Conservation (phyloP, 2,329 filamentous ascomycete genomes). For the Fusarium stilboides region DNA sequence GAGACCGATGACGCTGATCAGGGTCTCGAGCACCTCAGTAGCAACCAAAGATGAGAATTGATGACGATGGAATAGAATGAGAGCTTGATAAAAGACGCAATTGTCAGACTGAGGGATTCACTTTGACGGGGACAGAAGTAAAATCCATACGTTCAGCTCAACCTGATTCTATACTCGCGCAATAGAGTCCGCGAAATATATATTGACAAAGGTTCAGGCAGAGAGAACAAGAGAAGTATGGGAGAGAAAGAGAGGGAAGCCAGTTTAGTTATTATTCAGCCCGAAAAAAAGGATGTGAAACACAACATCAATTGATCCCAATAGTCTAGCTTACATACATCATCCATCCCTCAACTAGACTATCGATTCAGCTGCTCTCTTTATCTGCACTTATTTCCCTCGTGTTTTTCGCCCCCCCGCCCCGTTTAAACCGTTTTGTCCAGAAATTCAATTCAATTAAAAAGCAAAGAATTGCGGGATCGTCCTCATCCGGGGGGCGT, state of each 20-base stretch:
- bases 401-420: slow-evolving; percentile 19
- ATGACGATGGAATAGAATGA: neutral
- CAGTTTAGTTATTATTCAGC: slow-evolving; percentile 12
- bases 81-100: slow-evolving; percentile 8
- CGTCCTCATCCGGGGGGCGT: slow-evolving; percentile 32
- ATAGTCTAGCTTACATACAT: neutral
- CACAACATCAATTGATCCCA: slow-evolving; percentile 4
- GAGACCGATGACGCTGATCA: slow-evolving; percentile 12
- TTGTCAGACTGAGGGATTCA: slow-evolving; percentile 8
- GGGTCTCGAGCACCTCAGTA: slow-evolving; percentile 17
- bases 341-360: slow-evolving; percentile 24
- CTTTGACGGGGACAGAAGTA: slow-evolving; percentile 15
- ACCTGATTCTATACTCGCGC: neutral
- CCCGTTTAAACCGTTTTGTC: neutral
- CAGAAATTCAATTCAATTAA: slow-evolving; percentile 37
- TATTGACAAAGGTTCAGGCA: neutral
- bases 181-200: slow-evolving; percentile 13
- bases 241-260: neutral
- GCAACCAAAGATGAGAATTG: neutral
- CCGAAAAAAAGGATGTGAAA: neutral
- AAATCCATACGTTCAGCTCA: slow-evolving; percentile 21
- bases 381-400: neutral
- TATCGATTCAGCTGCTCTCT: slow-evolving; percentile 29
- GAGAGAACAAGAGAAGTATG: neutral
- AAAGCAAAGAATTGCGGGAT: slow-evolving; percentile 27